A percentile compares a stretch with the other conserved stretches of the same genome.
Evolutionary conservation across 108 stramenopile genomes (phyloP).

Genomic region (Heterococcus sp.): DNA sequence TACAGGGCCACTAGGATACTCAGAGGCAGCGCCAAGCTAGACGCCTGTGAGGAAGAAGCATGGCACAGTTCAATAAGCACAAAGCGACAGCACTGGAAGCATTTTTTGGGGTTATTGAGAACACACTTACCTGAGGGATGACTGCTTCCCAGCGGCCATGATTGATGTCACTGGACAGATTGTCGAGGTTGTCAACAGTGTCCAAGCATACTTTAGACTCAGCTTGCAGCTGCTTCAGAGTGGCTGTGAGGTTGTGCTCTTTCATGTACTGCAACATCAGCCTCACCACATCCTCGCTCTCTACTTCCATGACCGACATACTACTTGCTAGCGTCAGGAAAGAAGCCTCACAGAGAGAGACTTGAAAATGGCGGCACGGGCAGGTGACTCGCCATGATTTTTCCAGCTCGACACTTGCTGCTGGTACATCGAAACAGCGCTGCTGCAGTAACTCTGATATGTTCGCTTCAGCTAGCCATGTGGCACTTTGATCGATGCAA

Average conservation of each 20-base stretch:
- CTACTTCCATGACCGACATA: slow-evolving; percentile 55
- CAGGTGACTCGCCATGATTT: background rate
- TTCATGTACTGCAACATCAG: slow-evolving; percentile 62
- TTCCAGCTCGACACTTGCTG: no score
- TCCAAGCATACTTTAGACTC: slow-evolving; percentile 57
- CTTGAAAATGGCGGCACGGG: no score
- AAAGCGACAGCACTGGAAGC: no score
- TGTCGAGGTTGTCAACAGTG: slow-evolving; percentile 52
- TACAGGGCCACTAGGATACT: slow-evolving; percentile 52
- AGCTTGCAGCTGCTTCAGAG: slow-evolving; percentile 49
- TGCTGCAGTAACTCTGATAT: no score
- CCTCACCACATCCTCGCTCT: slow-evolving; percentile 55
- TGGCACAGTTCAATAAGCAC: no score
- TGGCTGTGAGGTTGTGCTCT: slow-evolving; percentile 51
- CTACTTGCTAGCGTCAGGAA: background rate
- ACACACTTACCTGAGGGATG: slow-evolving; percentile 49
- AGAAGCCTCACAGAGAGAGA: no score
- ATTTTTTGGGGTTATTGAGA: background rate
- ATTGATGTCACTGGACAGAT: slow-evolving; percentile 47
- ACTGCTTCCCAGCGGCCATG: slow-evolving; percentile 58
- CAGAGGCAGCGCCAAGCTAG: slow-evolving; percentile 48
- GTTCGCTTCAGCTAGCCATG: no score
- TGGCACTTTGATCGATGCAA: no score
- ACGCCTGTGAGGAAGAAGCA: slow-evolving; percentile 24
- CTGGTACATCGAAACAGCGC: no score